Conservation (phyloP, 2,329 filamentous ascomycete genomes). For the Colletotrichum acutatum region DNA sequence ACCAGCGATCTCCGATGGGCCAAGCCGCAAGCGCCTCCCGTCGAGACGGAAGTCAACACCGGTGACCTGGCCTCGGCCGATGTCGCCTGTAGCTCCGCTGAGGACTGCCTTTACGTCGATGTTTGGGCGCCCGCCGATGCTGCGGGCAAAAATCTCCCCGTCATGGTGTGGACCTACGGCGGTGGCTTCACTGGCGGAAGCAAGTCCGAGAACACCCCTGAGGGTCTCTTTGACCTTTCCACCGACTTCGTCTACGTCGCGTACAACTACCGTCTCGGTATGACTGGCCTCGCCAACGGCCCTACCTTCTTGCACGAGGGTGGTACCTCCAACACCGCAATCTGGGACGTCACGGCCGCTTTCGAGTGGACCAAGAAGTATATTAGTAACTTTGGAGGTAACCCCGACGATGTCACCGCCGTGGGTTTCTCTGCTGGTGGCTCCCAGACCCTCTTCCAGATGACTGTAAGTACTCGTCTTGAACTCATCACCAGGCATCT, state of each 20-base stretch:
- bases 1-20: constrained; percentile 38
- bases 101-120: constrained; percentile 16
- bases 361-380: constrained; percentile 63
- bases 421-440: constrained; percentile 63
- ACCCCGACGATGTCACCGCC: constrained; percentile 59
- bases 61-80: neutral
- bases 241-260: constrained; percentile 49
- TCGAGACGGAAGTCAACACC: constrained; percentile 17
- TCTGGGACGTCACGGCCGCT: constrained; percentile 42
- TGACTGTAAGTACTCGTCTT: constrained; percentile 44
- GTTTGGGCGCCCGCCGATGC: constrained; percentile 9
- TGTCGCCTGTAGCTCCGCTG: constrained; percentile 12
- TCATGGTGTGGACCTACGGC: constrained; percentile 60
- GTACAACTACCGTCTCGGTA: constrained; percentile 54
- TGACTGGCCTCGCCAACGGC: constrained; percentile 51
- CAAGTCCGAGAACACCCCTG: constrained; percentile 39
- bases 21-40: constrained; percentile 1
- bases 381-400: constrained; percentile 61
- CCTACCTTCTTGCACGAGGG: constrained; percentile 36
- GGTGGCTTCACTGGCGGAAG: constrained; percentile 51
- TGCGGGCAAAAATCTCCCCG: constrained; percentile 35
- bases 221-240: constrained; percentile 44
- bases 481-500: too few relatives aligned
- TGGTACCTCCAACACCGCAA: constrained; percentile 55
- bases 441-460: constrained; percentile 60